Conservation (phyloP, 805 yeast genomes). For the Middelhovenomyces tepae region DNA sequence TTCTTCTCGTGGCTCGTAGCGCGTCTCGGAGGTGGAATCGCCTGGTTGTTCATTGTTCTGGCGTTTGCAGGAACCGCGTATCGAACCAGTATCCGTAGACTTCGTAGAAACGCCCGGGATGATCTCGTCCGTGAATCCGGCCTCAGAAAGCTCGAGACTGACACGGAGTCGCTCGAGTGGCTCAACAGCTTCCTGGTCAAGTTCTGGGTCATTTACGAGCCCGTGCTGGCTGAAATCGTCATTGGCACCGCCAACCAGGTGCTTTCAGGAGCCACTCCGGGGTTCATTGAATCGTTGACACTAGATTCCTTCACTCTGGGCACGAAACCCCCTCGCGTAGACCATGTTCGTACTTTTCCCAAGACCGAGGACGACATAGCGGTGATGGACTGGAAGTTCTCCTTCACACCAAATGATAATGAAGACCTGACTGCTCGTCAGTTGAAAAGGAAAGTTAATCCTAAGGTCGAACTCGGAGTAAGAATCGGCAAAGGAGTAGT, state of each 20-base stretch:
- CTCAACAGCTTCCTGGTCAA: conserved; percentile 78
- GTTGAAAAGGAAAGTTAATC: conserved; percentile 74
- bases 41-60: conserved; percentile 70
- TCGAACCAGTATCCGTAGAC: conserved; percentile 73
- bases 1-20: conserved; percentile 74
- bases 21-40: conserved; percentile 62
- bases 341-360: conserved; percentile 77
- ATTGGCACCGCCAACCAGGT: conserved; percentile 80
- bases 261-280: conserved; percentile 74
- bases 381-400: conserved; percentile 95
- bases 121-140: conserved; percentile 81
- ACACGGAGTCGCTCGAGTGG: conserved; percentile 95
- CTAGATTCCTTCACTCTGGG: conserved; percentile 86
- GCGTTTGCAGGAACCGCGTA: conserved; percentile 58
- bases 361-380: conserved; percentile 89
- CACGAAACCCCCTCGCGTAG: conserved; percentile 91
- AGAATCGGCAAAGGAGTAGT: conserved; percentile 67
- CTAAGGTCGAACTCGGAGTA: conserved; percentile 66
- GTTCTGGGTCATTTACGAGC: conserved; percentile 89
- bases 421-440: conserved; percentile 83
- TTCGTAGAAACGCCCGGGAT: conserved; percentile 66
- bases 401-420: conserved; percentile 85
- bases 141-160: conserved; percentile 71
- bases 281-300: conserved; percentile 75
- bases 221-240: conserved; percentile 76